Evolutionary conservation across 129 eudicot species (phyloP).

Genomic region (Saussurea involucrata): DNA sequence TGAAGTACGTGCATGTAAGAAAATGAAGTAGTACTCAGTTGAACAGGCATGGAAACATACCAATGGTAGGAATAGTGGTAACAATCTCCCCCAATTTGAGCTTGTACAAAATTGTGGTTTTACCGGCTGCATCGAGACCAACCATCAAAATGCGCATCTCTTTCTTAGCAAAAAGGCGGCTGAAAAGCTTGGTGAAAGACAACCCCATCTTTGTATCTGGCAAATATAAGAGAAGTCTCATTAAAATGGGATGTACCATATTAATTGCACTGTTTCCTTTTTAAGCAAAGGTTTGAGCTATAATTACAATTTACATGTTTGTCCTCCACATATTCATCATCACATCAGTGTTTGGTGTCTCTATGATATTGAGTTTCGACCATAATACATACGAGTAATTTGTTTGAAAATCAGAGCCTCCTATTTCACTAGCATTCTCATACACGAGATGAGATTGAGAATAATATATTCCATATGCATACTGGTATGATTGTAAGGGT

Average conservation of each 20-base stretch:
- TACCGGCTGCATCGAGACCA: conserved; percentile 44
- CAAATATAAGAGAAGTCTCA: neutral
- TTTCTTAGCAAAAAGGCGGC: conserved; percentile 32
- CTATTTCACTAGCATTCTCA: neutral
- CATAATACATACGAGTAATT: too few relatives aligned
- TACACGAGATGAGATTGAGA: too few relatives aligned
- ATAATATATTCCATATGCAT: neutral
- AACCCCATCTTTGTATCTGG: conserved; percentile 38
- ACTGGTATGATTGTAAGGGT: neutral
- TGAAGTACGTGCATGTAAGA: neutral
- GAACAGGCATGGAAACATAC: conserved; percentile 10
- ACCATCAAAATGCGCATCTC: conserved; percentile 43
- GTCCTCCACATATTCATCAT: too few relatives aligned
- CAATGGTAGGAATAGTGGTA: conserved; percentile 42
- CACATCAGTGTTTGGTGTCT: too few relatives aligned
- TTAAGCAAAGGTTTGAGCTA: too few relatives aligned
- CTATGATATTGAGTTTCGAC: too few relatives aligned
- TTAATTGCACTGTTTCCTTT: too few relatives aligned
- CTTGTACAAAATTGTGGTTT: conserved; percentile 40
- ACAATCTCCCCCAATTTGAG: conserved; percentile 38
- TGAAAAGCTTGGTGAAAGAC: conserved; percentile 43
- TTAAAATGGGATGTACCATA: too few relatives aligned
- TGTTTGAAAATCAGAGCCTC: too few relatives aligned
- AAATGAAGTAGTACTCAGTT: neutral
- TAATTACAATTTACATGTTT: too few relatives aligned